Evolutionary conservation across 2,329 filamentous ascomycete species (phyloP).

Genomic region (Paracorniculantispora psalliotae): DNA sequence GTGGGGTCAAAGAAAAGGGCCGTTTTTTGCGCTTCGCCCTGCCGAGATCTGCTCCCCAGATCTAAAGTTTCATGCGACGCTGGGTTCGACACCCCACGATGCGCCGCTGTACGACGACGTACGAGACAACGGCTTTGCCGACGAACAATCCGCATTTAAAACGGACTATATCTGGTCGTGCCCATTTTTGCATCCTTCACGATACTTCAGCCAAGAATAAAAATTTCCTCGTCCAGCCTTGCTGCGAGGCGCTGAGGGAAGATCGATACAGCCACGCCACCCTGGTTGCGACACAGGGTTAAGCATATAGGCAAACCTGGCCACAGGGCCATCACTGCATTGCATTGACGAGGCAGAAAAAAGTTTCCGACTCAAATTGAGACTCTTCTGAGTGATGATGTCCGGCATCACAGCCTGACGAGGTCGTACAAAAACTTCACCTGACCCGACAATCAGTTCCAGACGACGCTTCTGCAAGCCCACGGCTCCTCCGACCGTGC

Average conservation of each 20-base stretch:
- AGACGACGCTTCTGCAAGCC: neutral
- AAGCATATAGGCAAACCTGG: neutral
- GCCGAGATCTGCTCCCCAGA: slow-evolving; percentile 13
- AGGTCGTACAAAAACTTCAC: neutral
- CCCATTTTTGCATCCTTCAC: neutral
- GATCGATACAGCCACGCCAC: neutral
- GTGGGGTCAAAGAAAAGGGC: slow-evolving; percentile 10
- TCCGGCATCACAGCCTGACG: neutral
- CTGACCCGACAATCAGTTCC: neutral
- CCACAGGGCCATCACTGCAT: neutral
- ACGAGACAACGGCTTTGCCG: neutral
- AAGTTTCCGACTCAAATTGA: neutral
- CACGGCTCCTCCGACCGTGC: neutral
- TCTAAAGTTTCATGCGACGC: slow-evolving; percentile 3
- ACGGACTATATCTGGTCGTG: neutral
- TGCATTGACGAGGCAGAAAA: neutral
- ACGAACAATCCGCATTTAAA: neutral
- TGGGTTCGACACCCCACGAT: neutral
- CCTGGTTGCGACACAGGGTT: neutral
- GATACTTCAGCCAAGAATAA: neutral
- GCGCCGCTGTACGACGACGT: neutral
- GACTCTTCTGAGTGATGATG: neutral
- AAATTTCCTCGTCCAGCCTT: neutral
- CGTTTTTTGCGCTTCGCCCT: slow-evolving; percentile 7
- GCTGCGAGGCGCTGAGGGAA: neutral